A percentile compares a stretch with the other conserved stretches of the same genome.
Conservation (phyloP, 768 basidiomycete species). For the Psilocybe azurescens region DNA sequence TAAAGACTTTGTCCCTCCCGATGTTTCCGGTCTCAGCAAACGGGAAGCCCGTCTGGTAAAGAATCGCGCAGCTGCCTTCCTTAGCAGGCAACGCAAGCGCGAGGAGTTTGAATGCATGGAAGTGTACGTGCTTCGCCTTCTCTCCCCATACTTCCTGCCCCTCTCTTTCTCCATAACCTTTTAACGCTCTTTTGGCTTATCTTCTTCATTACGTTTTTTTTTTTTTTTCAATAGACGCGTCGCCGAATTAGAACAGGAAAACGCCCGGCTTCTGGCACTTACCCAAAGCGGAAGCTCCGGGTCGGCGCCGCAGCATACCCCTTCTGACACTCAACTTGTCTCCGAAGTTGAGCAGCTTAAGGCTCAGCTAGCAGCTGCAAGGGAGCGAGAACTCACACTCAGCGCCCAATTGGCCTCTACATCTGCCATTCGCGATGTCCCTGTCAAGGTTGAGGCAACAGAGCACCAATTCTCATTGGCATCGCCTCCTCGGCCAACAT, state of each 20-base stretch:
- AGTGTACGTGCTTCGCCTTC: constrained; percentile 60
- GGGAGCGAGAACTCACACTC: constrained; percentile 72
- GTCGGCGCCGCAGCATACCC: constrained; percentile 27
- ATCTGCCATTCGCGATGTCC: constrained; percentile 31
- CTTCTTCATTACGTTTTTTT: constrained; percentile 11
- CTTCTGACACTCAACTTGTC: constrained; percentile 44
- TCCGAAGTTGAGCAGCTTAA: constrained; percentile 73
- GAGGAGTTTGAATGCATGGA: constrained; percentile 94
- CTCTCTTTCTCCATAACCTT: constrained; percentile 12
- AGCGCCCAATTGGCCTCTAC: constrained; percentile 60
- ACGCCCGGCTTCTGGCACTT: constrained; percentile 69
- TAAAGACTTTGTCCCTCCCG: constrained; percentile 89
- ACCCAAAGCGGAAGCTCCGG: constrained; percentile 47
- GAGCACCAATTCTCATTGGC: constrained; percentile 57
- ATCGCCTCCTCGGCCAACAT: constrained; percentile 40
- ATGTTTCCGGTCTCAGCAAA: constrained; percentile 87
- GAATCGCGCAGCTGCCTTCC: constrained; percentile 91
- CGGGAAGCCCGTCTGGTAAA: constrained; percentile 91
- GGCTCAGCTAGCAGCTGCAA: constrained; percentile 64
- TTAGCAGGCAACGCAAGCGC: constrained; percentile 88
- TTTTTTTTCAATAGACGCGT: constrained; percentile 65
- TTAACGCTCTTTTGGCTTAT: constrained; percentile 10
- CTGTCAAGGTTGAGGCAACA: constrained; percentile 63
- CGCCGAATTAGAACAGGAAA: constrained; percentile 84
- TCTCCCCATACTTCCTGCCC: constrained; percentile 17